phyloP scores from a whole-genome alignment of 768 basidiomycete species.

The Exidia glandulosa region DNA sequence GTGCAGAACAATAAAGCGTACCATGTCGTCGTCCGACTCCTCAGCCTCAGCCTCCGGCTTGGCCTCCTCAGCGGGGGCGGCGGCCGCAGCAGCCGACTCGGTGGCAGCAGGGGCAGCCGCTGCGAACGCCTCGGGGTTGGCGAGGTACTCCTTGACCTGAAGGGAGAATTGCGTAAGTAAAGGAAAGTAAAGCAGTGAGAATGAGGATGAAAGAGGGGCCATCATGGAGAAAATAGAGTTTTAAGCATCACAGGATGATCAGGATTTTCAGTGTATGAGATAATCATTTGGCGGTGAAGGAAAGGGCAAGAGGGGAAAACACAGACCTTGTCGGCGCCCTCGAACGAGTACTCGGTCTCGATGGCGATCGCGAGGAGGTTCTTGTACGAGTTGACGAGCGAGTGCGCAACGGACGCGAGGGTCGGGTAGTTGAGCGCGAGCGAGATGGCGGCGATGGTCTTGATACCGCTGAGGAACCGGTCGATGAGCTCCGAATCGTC shows the following conservation, averaged over 20 bases:
- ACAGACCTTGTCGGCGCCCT: conserved; percentile 83
- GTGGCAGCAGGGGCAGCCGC: conserved; percentile 58
- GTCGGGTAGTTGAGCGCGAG: conserved; percentile 95
- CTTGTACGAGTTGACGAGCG: conserved; percentile 98
- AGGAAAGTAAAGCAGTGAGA: conserved; percentile 1
- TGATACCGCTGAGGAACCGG: conserved; percentile 87
- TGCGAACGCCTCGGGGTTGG: conserved; percentile 97
- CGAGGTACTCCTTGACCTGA: conserved; percentile 94
- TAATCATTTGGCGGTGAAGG: conserved; percentile 12
- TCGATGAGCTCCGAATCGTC: conserved; percentile 84
- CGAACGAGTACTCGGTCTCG: conserved; percentile 89
- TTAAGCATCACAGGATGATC: conserved; percentile 31
- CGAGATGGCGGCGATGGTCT: conserved; percentile 91
- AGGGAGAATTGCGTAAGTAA: conserved; percentile 6
- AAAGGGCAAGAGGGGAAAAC: conserved; percentile 6
- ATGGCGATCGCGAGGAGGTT: conserved; percentile 86
- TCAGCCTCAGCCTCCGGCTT: conserved; percentile 68
- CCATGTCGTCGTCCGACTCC: conserved; percentile 85
- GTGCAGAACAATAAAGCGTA: neutral
- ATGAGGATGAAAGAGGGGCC: conserved; percentile 5
- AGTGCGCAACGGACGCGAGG: conserved; percentile 85
- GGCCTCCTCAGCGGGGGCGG: conserved; percentile 44
- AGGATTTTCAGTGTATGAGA: conserved; percentile 76
- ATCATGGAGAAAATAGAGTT: conserved; percentile 16
- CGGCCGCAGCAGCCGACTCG: conserved; percentile 36